Conservation (phyloP, 2,329 filamentous ascomycete genomes). For the Rhynchosporium agropyri region DNA sequence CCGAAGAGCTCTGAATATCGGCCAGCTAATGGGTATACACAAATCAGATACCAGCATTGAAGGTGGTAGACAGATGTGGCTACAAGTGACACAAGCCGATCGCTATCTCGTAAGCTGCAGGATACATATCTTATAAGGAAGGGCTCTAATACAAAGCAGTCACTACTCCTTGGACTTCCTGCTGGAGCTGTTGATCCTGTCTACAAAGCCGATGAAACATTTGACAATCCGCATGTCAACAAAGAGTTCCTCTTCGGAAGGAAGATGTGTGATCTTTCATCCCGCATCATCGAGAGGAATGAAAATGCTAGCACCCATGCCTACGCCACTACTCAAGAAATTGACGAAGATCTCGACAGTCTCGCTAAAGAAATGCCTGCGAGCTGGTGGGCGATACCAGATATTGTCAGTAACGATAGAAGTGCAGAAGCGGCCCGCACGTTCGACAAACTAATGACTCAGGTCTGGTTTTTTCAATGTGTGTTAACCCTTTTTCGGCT, state of each 20-base stretch:
- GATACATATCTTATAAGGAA: background rate
- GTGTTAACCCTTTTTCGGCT: background rate
- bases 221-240: constrained; percentile 34
- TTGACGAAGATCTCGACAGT: constrained; percentile 39
- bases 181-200: constrained; percentile 29
- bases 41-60: constrained; percentile 25
- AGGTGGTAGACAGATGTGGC: constrained; percentile 48
- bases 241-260: constrained; percentile 33
- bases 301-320: constrained; percentile 31
- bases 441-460: constrained; percentile 37
- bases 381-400: constrained; percentile 39
- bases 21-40: constrained; percentile 42
- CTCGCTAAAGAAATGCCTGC: constrained; percentile 37
- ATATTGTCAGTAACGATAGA: constrained; percentile 23
- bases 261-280: constrained; percentile 33
- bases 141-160: constrained; percentile 16
- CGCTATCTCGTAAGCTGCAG: constrained; percentile 45
- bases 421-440: constrained; percentile 16
- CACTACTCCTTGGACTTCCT: constrained; percentile 38
- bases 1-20: constrained; percentile 53
- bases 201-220: constrained; percentile 34
- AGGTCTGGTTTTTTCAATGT: constrained; percentile 40
- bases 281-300: constrained; percentile 39
- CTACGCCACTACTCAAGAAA: constrained; percentile 39
- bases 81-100: constrained; percentile 49